These are phyloP conservation scores for Plasmodium berghei DNA, from an alignment of 169 alveolate species.

Conservation along the genomic window DNA sequence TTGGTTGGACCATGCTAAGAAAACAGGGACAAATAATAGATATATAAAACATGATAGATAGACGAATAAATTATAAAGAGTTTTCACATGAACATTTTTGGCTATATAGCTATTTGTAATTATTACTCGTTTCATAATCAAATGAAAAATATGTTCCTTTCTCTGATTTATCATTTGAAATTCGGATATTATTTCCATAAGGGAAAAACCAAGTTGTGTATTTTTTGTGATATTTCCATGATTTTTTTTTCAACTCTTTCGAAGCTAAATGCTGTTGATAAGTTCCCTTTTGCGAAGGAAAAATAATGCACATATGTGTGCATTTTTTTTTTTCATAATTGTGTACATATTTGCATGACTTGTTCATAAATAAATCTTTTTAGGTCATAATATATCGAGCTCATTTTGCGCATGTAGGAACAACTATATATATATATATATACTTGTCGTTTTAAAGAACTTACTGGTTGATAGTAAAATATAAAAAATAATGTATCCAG, in stretches of 20 bases:
- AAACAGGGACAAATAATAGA: neutral
- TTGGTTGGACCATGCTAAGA: slow-evolving; percentile 74
- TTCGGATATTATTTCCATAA: slow-evolving; percentile 21
- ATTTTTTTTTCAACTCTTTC: slow-evolving; percentile 71
- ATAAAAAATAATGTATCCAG: slow-evolving; percentile 82
- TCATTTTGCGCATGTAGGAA: neutral
- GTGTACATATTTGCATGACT: slow-evolving; percentile 4
- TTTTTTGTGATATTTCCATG: slow-evolving; percentile 82
- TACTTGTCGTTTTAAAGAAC: neutral
- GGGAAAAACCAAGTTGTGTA: slow-evolving; percentile 81
- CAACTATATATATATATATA: neutral
- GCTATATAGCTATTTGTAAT: neutral
- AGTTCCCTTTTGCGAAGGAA: slow-evolving; percentile 65
- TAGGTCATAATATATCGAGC: neutral
- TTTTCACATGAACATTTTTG: slow-evolving; percentile 6
- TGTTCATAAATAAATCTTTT: neutral
- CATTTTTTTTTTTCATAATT: neutral
- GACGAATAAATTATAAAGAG: no score
- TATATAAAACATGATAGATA: neutral
- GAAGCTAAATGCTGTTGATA: slow-evolving; percentile 81
- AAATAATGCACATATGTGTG: neutral
- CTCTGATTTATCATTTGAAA: slow-evolving; percentile 55
- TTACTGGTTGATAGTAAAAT: slow-evolving; percentile 81
- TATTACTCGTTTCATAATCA: slow-evolving; percentile 71
- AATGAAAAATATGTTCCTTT: slow-evolving; percentile 68